A percentile compares a stretch with the other conserved stretches of the same genome.
These are phyloP conservation scores for Arthroderma uncinatum DNA, from an alignment of 2,329 filamentous ascomycete species.

Conservation along the genomic window DNA sequence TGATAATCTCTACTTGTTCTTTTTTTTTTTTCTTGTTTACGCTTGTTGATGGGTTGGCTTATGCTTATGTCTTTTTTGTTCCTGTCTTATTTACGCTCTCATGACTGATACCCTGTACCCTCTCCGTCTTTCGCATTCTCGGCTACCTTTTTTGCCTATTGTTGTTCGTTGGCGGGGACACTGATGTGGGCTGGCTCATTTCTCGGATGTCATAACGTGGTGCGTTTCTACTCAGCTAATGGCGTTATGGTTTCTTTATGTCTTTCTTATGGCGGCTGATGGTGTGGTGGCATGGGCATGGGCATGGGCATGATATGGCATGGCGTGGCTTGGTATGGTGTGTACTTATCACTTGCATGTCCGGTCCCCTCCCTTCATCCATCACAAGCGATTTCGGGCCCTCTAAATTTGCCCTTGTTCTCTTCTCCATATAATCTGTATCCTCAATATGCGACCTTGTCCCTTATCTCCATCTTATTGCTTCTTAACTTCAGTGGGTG, in stretches of 20 bases:
- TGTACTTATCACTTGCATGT: not conserved
- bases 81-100: not conserved
- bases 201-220: not conserved
- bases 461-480: not conserved
- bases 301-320: no score
- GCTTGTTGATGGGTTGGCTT: not conserved
- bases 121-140: constrained; percentile 1
- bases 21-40: not conserved
- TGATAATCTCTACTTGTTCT: not conserved
- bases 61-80: not conserved
- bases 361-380: not conserved
- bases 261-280: not conserved
- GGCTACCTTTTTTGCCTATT: not conserved
- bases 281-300: not conserved
- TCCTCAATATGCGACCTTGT: no score
- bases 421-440: not conserved
- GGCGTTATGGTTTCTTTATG: not conserved
- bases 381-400: not conserved
- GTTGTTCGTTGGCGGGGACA: not conserved
- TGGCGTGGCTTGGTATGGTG: not conserved
- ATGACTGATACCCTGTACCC: constrained; percentile 5
- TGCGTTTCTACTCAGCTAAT: not conserved
- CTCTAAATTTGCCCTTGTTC: not conserved
- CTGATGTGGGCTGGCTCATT: not conserved
- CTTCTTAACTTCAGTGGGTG: not conserved